Evolutionary conservation across 148 eudicot species (phyloP).

Genomic region (Chenopodium album): DNA sequence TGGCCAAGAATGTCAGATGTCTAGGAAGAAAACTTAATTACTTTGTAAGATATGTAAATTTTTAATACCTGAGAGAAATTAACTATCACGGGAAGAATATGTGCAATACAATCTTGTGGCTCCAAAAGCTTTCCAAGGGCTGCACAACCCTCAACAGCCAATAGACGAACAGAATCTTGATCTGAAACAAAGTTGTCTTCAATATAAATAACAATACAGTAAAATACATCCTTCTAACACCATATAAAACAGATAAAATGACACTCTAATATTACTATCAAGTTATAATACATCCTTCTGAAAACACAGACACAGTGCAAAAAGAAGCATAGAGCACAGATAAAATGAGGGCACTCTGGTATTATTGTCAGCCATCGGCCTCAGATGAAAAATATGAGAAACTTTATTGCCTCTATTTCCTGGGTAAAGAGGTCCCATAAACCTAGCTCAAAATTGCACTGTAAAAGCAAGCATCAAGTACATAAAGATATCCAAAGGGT

Average conservation of each 20-base stretch:
- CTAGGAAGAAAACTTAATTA: neutral
- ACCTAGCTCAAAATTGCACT: neutral
- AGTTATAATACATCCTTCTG: no score
- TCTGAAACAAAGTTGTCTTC: conserved; percentile 43
- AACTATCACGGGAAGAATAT: conserved; percentile 93
- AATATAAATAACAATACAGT: neutral
- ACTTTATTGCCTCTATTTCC: no score
- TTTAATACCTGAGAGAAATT: conserved; percentile 81
- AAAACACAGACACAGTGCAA: no score
- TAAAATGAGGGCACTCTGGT: neutral
- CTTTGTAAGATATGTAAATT: no score
- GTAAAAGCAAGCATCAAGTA: neutral
- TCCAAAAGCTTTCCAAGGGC: conserved; percentile 96
- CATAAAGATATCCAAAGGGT: neutral
- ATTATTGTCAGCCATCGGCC: neutral
- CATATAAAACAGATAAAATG: neutral
- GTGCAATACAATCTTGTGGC: conserved; percentile 89
- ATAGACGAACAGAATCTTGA: conserved; percentile 95
- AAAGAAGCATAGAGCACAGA: neutral
- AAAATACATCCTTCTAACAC: neutral
- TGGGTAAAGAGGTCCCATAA: neutral
- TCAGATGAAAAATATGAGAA: no score
- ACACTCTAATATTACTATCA: no score
- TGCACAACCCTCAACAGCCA: conserved; percentile 99
- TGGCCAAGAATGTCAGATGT: neutral